Percentiles rank a stretch among this genome's conserved stretches.
Evolutionary conservation across 306 rosid genomes (phyloP).

Genomic region (Casuarina equisetifolia): DNA sequence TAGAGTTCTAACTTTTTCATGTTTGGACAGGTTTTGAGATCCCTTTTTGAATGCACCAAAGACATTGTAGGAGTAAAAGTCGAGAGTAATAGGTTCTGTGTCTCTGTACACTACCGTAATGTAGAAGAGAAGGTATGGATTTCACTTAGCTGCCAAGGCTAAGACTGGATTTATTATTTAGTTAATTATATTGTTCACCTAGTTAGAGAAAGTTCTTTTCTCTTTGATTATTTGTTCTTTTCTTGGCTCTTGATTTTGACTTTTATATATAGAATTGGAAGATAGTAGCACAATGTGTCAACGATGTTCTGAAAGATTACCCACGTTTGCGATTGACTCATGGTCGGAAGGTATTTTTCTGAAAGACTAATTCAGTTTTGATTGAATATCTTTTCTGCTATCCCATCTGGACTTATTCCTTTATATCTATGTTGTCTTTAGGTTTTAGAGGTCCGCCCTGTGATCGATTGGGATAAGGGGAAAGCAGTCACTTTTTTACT

Average conservation of each 20-base stretch:
- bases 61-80: conserved; percentile 76
- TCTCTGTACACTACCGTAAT: conserved; percentile 93
- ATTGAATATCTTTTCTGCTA: not conserved
- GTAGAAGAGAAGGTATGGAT: conserved; percentile 75
- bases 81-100: conserved; percentile 87
- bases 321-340: conserved; percentile 75
- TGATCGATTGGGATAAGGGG: conserved; percentile 93
- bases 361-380: not conserved
- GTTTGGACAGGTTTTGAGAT: conserved; percentile 57
- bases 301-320: conserved; percentile 58
- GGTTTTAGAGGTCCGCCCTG: conserved; percentile 98
- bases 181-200: not conserved
- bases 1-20: conserved; percentile 22
- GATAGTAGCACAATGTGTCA: conserved; percentile 61
- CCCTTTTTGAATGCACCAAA: conserved; percentile 60
- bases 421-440: conserved; percentile 26
- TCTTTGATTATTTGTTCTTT: not conserved
- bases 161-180: not conserved
- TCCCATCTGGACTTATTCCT: not conserved
- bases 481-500: conserved; percentile 94
- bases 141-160: conserved; percentile 8
- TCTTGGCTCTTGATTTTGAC: conserved; percentile 11
- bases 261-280: conserved; percentile 60
- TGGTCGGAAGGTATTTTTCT: conserved; percentile 79
- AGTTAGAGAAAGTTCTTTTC: not conserved